A percentile compares a stretch with the other conserved stretches of the same genome.
These are phyloP conservation scores for Lippia alba DNA, from an alignment of 305 asterid species.

Conservation along the genomic window DNA sequence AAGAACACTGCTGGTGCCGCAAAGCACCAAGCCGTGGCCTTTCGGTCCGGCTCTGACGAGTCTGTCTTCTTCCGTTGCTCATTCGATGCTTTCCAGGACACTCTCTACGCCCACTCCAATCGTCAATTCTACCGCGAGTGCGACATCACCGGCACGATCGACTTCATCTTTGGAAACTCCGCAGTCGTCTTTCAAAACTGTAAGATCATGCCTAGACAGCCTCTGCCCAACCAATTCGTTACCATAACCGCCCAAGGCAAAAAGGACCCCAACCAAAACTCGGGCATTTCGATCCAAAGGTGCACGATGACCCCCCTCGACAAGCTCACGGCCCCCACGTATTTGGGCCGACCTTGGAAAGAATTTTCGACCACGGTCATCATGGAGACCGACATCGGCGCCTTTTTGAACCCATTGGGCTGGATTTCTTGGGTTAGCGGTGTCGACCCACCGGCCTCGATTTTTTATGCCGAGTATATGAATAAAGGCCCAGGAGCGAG, in stretches of 20 bases:
- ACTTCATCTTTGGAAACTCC: slow-evolving; percentile 88
- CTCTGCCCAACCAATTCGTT: slow-evolving; percentile 68
- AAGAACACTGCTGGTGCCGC: slow-evolving; percentile 79
- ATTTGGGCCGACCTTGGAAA: slow-evolving; percentile 88
- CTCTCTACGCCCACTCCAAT: slow-evolving; percentile 79
- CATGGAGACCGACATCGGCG: slow-evolving; percentile 65
- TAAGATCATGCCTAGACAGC: slow-evolving; percentile 80
- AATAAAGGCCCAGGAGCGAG: slow-evolving; percentile 75
- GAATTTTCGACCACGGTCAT: slow-evolving; percentile 64
- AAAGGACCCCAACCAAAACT: slow-evolving; percentile 71
- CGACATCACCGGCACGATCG: slow-evolving; percentile 76
- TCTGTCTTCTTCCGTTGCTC: slow-evolving; percentile 67
- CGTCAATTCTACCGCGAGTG: slow-evolving; percentile 90
- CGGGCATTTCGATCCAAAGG: slow-evolving; percentile 74
- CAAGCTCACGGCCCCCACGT: slow-evolving; percentile 50
- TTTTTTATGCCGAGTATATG: slow-evolving; percentile 70
- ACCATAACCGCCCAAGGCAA: slow-evolving; percentile 93
- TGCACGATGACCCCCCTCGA: slow-evolving; percentile 54
- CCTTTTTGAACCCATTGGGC: slow-evolving; percentile 62
- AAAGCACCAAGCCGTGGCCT: slow-evolving; percentile 88
- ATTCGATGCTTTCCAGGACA: slow-evolving; percentile 82
- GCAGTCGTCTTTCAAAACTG: slow-evolving; percentile 79
- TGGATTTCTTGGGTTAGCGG: slow-evolving; percentile 69
- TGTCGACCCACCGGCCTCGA: slow-evolving; percentile 61
- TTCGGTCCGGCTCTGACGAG: slow-evolving; percentile 71